phyloP scores from a whole-genome alignment of 345 rosid species.

The Salix dunnii region DNA sequence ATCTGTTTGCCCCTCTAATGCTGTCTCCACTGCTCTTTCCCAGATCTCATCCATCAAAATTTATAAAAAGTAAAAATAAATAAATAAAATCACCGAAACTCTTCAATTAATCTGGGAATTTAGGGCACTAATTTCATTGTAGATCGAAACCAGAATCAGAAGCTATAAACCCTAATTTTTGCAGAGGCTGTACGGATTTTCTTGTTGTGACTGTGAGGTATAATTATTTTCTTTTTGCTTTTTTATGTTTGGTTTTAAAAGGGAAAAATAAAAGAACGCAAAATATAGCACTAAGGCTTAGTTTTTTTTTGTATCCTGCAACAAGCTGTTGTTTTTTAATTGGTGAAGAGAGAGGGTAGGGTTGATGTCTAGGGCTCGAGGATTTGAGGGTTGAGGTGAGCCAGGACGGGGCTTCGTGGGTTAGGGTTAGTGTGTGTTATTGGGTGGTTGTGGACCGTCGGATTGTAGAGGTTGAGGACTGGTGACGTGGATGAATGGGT shows the following conservation, averaged over 20 bases:
- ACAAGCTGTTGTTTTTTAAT: constrained; percentile 9
- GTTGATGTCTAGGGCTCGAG: not conserved
- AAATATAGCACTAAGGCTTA: not conserved
- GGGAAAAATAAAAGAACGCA: not conserved
- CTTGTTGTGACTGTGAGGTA: not conserved
- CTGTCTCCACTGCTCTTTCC: constrained; percentile 72
- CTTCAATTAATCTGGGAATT: not conserved
- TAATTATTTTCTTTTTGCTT: not conserved
- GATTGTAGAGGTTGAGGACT: constrained; percentile 31
- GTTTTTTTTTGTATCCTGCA: not conserved
- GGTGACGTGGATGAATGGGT: constrained; percentile 37
- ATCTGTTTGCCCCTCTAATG: constrained; percentile 58
- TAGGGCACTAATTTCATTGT: not conserved
- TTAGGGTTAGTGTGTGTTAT: constrained; percentile 21
- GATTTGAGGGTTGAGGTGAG: no score
- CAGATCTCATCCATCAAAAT: constrained; percentile 71
- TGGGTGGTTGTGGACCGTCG: constrained; percentile 20
- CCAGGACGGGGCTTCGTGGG: not conserved
- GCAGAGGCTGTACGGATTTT: constrained; percentile 10
- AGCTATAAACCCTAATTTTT: constrained; percentile 22
- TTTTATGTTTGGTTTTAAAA: not conserved
- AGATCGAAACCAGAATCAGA: not conserved
- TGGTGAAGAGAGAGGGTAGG: constrained; percentile 7
- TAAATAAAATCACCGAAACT: not conserved
- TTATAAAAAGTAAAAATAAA: not conserved